phyloP scores from a whole-genome alignment of 2,329 filamentous ascomycete genomes.

The Calycina herbarum region DNA sequence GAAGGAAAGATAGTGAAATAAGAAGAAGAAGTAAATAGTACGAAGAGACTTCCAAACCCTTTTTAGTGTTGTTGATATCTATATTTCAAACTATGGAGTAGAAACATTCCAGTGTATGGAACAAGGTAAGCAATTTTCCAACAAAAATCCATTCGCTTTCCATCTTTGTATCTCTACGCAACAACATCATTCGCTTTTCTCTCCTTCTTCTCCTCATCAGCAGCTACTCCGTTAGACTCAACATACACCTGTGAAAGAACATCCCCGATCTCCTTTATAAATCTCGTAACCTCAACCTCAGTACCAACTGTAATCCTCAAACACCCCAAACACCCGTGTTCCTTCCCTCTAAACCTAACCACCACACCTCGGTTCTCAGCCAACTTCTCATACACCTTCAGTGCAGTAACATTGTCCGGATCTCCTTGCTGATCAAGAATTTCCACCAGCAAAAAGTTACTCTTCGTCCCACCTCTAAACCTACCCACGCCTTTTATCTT shows the following conservation, averaged over 20 bases:
- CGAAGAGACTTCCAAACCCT: no score
- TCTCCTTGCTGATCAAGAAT: constrained; percentile 72
- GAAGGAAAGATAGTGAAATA: no score
- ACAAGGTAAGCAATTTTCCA: no score
- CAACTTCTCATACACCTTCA: constrained; percentile 79
- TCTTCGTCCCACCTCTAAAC: constrained; percentile 75
- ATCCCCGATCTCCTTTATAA: constrained; percentile 65
- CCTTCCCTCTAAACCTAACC: constrained; percentile 89
- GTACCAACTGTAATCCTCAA: constrained; percentile 91
- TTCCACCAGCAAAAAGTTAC: constrained; percentile 91
- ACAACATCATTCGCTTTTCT: constrained; percentile 29
- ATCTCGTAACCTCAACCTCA: constrained; percentile 77
- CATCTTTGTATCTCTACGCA: constrained; percentile 25
- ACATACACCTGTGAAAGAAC: constrained; percentile 32
- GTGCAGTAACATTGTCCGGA: constrained; percentile 76
- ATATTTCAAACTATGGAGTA: no score
- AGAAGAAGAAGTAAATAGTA: no score
- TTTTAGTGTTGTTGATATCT: no score
- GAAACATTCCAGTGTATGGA: no score
- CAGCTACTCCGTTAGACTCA: neutral
- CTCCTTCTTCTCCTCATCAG: constrained; percentile 28
- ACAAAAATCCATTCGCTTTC: neutral
- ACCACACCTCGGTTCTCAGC: constrained; percentile 88
- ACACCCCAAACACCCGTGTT: constrained; percentile 85
- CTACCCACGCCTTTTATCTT: constrained; percentile 75